Base-by-base conservation (phyloP, 192 early-diverging fungal genomes). In the Linnemannia exigua region DNA sequence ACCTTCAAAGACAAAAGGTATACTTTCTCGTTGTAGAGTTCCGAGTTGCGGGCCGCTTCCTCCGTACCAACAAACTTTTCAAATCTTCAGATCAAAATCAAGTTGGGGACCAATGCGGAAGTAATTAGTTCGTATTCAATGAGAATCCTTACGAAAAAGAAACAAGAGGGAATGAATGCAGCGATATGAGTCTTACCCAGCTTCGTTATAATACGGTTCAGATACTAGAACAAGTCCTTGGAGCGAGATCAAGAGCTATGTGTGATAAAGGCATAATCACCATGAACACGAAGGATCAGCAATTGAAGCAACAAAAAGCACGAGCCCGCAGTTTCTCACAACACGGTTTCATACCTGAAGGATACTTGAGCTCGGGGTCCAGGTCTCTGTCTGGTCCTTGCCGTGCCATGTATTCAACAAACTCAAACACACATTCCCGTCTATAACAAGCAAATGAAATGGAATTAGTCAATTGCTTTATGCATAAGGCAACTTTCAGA, bases 361-460 rank as follows among this genome's bases (percentile, higher is more conserved):
- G 71, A 89, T 72, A 35, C 80, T 89, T n/a, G 90, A 91, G 38
- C 79, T 81, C 3, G 87, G 76, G 4, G 86, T 88, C 91, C 92
- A 93, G 11, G 82, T 86, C 82, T 92, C 91, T 25, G 88, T 83
- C 50, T 85, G 76, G 66, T 88, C 88, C 58, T 88, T 88, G 36
- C 90, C 89, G 77, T 88, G 86, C 92, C 92, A 93, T 38, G 92
- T 93, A 72, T 91, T 91, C 28, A 93, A 81, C 15, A 93, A 79
- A 61, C 90, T 91, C 25, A 93, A 84, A 44, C 92, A 93, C 2
- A 93, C 92, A 75, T 92, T 92, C 20, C 91, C 90, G 72, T 91
- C 89, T 84, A 79, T 9, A 28, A 35, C 33, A 61, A 28, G 9
- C 51, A 77, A 20, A 48, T 4, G 22, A 25, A n/a, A n/a, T n/a